phyloP scores from a whole-genome alignment of 2,329 filamentous ascomycete species.

The Chrysosporium queenslandicum region DNA sequence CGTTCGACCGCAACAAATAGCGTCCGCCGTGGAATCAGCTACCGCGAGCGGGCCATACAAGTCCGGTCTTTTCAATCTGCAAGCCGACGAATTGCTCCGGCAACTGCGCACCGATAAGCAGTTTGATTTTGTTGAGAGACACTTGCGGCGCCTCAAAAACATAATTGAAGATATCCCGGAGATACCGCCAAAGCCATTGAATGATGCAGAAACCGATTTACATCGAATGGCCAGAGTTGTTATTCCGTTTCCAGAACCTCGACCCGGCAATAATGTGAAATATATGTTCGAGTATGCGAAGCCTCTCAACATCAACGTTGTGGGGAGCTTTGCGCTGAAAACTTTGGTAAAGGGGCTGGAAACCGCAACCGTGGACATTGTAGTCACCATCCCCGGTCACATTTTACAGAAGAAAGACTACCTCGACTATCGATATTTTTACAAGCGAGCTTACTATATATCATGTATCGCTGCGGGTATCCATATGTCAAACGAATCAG shows the following conservation, averaged over 20 bases:
- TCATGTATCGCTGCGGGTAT: constrained; percentile 68
- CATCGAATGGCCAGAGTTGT: constrained; percentile 55
- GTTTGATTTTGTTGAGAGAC: constrained; percentile 44
- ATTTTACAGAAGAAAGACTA: constrained; percentile 94
- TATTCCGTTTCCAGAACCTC: constrained; percentile 79
- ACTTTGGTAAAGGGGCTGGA: constrained; percentile 58
- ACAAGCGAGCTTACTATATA: constrained; percentile 85
- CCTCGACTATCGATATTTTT: constrained; percentile 83
- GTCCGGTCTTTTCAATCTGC: constrained; percentile 57
- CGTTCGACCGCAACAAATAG: constrained; percentile 11
- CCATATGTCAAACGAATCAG: constrained; percentile 45
- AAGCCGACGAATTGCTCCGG: constrained; percentile 53
- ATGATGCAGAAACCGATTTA: constrained; percentile 57
- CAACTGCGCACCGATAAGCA: constrained; percentile 50
- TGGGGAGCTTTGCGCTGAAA: constrained; percentile 74
- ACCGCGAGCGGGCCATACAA: constrained; percentile 48
- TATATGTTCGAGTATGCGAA: constrained; percentile 72
- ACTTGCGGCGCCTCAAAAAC: constrained; percentile 46
- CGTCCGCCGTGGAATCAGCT: constrained; percentile 27
- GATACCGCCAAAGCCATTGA: constrained; percentile 43
- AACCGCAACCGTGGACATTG: constrained; percentile 60
- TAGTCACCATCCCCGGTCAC: constrained; percentile 68
- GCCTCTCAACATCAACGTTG: constrained; percentile 71
- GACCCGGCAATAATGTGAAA: constrained; percentile 61
- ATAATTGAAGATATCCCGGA: constrained; percentile 49